Evolutionary conservation across 78 protist species (phyloP), one percentile per base, ranked within the genome.

Genomic region (Tieghemostelium lacteum): DNA sequence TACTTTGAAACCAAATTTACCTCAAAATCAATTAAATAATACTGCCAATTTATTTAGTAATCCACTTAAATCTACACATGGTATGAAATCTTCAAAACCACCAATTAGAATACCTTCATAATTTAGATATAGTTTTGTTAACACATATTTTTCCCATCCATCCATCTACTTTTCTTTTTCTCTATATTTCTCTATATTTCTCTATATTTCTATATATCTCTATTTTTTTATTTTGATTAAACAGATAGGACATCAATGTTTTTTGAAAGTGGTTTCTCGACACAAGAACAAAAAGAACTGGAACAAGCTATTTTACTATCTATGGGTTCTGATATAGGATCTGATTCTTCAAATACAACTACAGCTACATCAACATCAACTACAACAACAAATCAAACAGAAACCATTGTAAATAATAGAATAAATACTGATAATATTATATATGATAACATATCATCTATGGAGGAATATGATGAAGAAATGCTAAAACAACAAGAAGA

Each of bases 1-100:
- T 39, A 70, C 75, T 42, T 57, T 86, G 20, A 74, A 75, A 57
- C 76, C 86, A 55, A 65, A 70, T 67, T 50, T 64, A 66, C 57
- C 45, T 52, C 28, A 10, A 45, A 45, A 14, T 10, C n/a, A 45
- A 14, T 45, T 45, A 10, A 10, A 45, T 10, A 31, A 57, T 16
- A 7, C 63, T 16, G 14, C 10, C 8, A 16, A 16, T 19, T 16
- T 22, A 34, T 36, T n/a, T 7, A 36, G 4, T 24, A 64, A 31
- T 64, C 10, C 28, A 29, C 10, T 29, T 12, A 36, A 24, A 61
- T 61, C 8, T 14, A 61, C 8, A 28, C 66, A 61, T 61, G 12
- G 7, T 28, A 28, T 28, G 17, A 52, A 14, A 52, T 20, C 57
- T 26, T 7, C 65, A 60, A 60, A 10, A 60, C 65, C 65, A 45